Evolutionary conservation across 2,329 filamentous ascomycete genomes (phyloP).

Genomic region (Lomentospora prolificans): DNA sequence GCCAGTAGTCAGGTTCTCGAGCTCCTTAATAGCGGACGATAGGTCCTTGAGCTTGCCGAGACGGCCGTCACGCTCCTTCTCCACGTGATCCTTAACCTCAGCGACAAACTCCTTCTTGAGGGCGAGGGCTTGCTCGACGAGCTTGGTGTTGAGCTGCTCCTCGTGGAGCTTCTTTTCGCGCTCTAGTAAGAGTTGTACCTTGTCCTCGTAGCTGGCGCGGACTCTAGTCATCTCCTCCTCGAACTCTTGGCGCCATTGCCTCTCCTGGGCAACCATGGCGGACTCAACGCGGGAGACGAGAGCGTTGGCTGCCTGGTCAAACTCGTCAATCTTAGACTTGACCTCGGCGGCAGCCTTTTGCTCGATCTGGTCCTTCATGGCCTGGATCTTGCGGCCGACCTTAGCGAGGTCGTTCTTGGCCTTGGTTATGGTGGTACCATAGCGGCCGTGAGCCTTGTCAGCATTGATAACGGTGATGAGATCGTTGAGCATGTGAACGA

Average conservation of each 20-base stretch:
- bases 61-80: constrained; percentile 77
- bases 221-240: constrained; percentile 75
- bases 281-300: constrained; percentile 81
- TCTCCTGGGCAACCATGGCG: constrained; percentile 72
- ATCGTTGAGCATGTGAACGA: constrained; percentile 92
- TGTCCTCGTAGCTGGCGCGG: constrained; percentile 66
- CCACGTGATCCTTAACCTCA: constrained; percentile 72
- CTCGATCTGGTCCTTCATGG: constrained; percentile 59
- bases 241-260: constrained; percentile 78
- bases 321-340: constrained; percentile 60
- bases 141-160: constrained; percentile 71
- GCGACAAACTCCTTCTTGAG: constrained; percentile 77
- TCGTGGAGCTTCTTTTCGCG: constrained; percentile 72
- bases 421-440: constrained; percentile 68
- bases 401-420: constrained; percentile 75
- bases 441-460: constrained; percentile 68
- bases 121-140: constrained; percentile 81
- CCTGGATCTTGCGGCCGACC: constrained; percentile 68
- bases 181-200: constrained; percentile 68
- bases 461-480: constrained; percentile 90
- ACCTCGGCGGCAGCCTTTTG: constrained; percentile 68
- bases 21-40: constrained; percentile 64
- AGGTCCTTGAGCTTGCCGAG: constrained; percentile 79
- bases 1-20: constrained; percentile 77
- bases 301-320: constrained; percentile 78